Evolutionary conservation across 2,329 filamentous ascomycete genomes (phyloP).

Genomic region (Talaromyces marneffei): DNA sequence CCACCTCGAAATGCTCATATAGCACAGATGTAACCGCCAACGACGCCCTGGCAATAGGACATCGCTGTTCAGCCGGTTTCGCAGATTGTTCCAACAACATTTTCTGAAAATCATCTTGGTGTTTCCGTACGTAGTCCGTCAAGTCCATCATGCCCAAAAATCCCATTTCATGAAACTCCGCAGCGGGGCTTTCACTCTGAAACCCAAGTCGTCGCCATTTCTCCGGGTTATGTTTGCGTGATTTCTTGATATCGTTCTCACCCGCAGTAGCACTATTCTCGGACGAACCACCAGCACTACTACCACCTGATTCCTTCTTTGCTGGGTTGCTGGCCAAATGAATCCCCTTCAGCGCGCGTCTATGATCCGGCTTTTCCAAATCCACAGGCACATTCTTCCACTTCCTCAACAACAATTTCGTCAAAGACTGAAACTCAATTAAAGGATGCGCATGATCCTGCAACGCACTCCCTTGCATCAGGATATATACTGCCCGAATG

Average conservation of each 20-base stretch:
- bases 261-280: slow-evolving; percentile 20
- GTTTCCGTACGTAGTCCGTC: slow-evolving; percentile 84
- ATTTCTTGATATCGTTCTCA: slow-evolving; percentile 48
- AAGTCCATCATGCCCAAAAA: slow-evolving; percentile 97
- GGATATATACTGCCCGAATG: slow-evolving; percentile 81
- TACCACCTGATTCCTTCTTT: slow-evolving; percentile 21
- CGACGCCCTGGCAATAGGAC: slow-evolving; percentile 81
- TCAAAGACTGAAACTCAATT: slow-evolving; percentile 87
- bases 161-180: slow-evolving; percentile 78
- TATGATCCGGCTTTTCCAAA: slow-evolving; percentile 79
- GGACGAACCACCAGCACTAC: neutral
- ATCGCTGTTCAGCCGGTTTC: slow-evolving; percentile 64
- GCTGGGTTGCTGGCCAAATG: slow-evolving; percentile 66
- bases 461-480: slow-evolving; percentile 91
- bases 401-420: slow-evolving; percentile 77
- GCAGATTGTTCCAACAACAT: slow-evolving; percentile 82
- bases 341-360: slow-evolving; percentile 76
- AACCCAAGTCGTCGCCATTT: slow-evolving; percentile 94
- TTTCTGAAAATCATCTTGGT: slow-evolving; percentile 90
- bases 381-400: slow-evolving; percentile 85
- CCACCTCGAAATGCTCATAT: slow-evolving; percentile 94
- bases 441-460: slow-evolving; percentile 86
- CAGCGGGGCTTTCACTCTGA: slow-evolving; percentile 77
- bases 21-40: slow-evolving; percentile 80
- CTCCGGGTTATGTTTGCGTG: slow-evolving; percentile 72